A percentile compares a stretch with the other conserved stretches of the same genome.
Evolutionary conservation across 768 basidiomycete genomes (phyloP).

Genomic region (Lyophyllum decastes): DNA sequence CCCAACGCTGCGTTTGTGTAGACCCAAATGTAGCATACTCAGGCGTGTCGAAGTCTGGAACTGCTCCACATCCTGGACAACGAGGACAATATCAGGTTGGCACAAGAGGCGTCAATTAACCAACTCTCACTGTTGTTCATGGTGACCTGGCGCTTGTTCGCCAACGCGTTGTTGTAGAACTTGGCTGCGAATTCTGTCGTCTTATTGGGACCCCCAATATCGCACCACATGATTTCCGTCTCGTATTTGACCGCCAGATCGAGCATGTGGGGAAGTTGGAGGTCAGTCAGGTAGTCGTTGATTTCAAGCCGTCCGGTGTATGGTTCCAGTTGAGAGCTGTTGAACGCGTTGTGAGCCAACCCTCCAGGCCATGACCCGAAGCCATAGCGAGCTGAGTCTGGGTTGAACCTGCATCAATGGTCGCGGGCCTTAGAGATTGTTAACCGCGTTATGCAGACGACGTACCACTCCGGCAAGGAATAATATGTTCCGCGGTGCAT

Average conservation of each 20-base stretch:
- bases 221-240: conserved; percentile 65
- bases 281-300: conserved; percentile 50
- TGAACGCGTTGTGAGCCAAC: conserved; percentile 52
- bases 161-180: conserved; percentile 43
- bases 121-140: conserved; percentile 33
- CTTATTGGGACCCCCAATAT: conserved; percentile 53
- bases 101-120: neutral
- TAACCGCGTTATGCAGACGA: neutral
- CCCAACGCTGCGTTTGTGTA: conserved; percentile 52
- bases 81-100: neutral
- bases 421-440: neutral
- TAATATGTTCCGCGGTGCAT: conserved; percentile 61
- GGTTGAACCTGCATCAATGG: conserved; percentile 45
- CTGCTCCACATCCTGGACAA: conserved; percentile 44
- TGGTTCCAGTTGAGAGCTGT: conserved; percentile 47
- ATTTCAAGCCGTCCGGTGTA: conserved; percentile 55
- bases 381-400: conserved; percentile 52
- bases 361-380: conserved; percentile 54
- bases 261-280: conserved; percentile 53
- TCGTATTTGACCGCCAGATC: conserved; percentile 47
- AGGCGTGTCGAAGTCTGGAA: conserved; percentile 57
- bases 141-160: conserved; percentile 45
- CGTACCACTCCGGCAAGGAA: conserved; percentile 56
- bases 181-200: conserved; percentile 44
- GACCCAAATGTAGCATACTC: conserved; percentile 52